Evolutionary conservation across 2,329 filamentous ascomycete genomes (phyloP).

Genomic region (Hypoxylon sp.): DNA sequence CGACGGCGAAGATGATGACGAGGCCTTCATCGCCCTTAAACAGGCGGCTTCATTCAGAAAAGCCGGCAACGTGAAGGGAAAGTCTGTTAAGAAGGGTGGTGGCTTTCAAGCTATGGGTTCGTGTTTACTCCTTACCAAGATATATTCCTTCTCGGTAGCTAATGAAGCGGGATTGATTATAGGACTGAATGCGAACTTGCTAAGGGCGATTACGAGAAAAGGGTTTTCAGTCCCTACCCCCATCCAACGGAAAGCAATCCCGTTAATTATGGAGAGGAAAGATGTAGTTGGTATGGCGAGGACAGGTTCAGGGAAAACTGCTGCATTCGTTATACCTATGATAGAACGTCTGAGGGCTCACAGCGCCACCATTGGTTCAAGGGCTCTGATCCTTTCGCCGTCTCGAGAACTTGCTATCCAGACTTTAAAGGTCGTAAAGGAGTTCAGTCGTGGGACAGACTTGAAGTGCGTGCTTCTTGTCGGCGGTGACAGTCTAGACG

Average conservation of each 20-base stretch:
- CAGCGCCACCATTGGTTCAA: conserved; percentile 86
- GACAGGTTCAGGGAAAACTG: conserved; percentile 98
- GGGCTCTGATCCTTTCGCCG: conserved; percentile 90
- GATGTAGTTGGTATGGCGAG: conserved; percentile 99
- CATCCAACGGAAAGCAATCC: conserved; percentile 97
- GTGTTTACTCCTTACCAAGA: conserved; percentile 36
- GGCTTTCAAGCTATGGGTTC: conserved; percentile 95
- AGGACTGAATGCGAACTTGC: conserved; percentile 83
- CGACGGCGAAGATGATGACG: conserved; percentile 77
- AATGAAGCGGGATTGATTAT: conserved; percentile 32
- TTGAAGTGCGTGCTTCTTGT: conserved; percentile 86
- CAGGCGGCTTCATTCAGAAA: conserved; percentile 93
- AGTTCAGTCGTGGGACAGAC: conserved; percentile 90
- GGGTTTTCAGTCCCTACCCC: conserved; percentile 97
- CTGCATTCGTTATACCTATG: conserved; percentile 98
- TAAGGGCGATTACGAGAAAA: conserved; percentile 93
- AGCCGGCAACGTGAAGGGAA: conserved; percentile 83
- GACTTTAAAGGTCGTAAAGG: conserved; percentile 96
- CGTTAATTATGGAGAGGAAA: conserved; percentile 87
- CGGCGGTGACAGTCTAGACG: conserved; percentile 94
- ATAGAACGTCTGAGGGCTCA: conserved; percentile 93
- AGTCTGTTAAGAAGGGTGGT: conserved; percentile 92
- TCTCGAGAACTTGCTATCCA: conserved; percentile 95
- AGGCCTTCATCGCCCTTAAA: conserved; percentile 89
- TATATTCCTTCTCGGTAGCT: neutral